These are phyloP conservation scores for Cladophialophora bantiana DNA, from an alignment of 2,329 filamentous ascomycete species.

Conservation along the genomic window DNA sequence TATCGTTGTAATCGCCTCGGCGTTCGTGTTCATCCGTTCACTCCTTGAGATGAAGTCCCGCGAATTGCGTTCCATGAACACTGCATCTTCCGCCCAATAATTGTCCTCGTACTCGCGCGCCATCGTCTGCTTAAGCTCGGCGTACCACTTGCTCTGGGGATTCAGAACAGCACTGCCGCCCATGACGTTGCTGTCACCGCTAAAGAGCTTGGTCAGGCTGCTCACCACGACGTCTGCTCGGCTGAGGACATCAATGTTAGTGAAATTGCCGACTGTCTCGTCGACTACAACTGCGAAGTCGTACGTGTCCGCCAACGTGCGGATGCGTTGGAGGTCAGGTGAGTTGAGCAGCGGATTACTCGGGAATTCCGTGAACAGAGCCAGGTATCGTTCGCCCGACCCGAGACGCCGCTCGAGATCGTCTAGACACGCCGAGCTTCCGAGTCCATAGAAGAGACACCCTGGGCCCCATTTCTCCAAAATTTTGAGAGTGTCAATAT, in stretches of 20 bases:
- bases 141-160: conserved; percentile 70
- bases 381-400: conserved; percentile 77
- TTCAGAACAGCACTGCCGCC: conserved; percentile 76
- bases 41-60: conserved; percentile 86
- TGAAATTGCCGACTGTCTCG: conserved; percentile 95
- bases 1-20: conserved; percentile 80
- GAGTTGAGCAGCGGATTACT: conserved; percentile 88
- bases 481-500: conserved; percentile 95
- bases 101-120: conserved; percentile 78
- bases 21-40: conserved; percentile 82
- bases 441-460: conserved; percentile 84
- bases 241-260: conserved; percentile 91
- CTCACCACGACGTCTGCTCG: conserved; percentile 91
- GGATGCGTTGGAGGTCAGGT: conserved; percentile 84
- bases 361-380: conserved; percentile 93
- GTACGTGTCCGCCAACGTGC: conserved; percentile 77
- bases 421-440: conserved; percentile 78
- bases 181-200: conserved; percentile 98
- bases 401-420: conserved; percentile 77
- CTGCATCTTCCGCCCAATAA: conserved; percentile 90
- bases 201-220: conserved; percentile 96
- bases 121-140: conserved; percentile 70
- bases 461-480: conserved; percentile 93
- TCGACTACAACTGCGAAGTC: conserved; percentile 91
- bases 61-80: conserved; percentile 96